These are phyloP conservation scores for Scheffersomyces coipomensis DNA, from an alignment of 805 yeast genomes.

Conservation along the genomic window DNA sequence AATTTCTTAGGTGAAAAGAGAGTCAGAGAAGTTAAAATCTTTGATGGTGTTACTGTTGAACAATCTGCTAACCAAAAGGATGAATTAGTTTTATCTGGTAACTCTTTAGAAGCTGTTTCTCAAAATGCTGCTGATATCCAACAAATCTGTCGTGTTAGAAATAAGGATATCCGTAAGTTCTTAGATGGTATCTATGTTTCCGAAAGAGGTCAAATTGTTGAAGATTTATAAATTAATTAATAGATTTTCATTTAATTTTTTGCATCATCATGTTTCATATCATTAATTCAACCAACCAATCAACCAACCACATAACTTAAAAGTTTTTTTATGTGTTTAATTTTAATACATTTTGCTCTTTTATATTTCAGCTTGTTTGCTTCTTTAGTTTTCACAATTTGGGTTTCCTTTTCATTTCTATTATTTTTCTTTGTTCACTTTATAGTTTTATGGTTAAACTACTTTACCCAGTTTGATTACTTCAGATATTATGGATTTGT, in stretches of 20 bases:
- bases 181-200: constrained; percentile 99
- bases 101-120: constrained; percentile 95
- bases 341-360: constrained; percentile 24
- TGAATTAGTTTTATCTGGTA: constrained; percentile 89
- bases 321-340: constrained; percentile 8
- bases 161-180: constrained; percentile 99
- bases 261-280: not conserved
- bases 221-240: constrained; percentile 42
- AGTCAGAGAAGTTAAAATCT: constrained; percentile 83
- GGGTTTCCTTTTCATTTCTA: constrained; percentile 10
- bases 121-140: constrained; percentile 98
- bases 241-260: not conserved
- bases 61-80: constrained; percentile 86
- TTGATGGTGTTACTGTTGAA: constrained; percentile 87
- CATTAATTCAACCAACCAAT: no score
- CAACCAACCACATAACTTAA: not conserved
- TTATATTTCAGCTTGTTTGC: not conserved
- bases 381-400: constrained; percentile 4
- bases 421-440: not conserved
- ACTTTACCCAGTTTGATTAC: constrained; percentile 9
- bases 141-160: constrained; percentile 97
- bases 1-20: constrained; percentile 99
- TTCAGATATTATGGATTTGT: constrained; percentile 27
- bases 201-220: constrained; percentile 84
- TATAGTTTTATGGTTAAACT: constrained; percentile 6